A percentile compares a stretch with the other conserved stretches of the same genome.
Evolutionary conservation across 2,329 filamentous ascomycete species (phyloP).

Genomic region (Lasiodiplodia sp.): DNA sequence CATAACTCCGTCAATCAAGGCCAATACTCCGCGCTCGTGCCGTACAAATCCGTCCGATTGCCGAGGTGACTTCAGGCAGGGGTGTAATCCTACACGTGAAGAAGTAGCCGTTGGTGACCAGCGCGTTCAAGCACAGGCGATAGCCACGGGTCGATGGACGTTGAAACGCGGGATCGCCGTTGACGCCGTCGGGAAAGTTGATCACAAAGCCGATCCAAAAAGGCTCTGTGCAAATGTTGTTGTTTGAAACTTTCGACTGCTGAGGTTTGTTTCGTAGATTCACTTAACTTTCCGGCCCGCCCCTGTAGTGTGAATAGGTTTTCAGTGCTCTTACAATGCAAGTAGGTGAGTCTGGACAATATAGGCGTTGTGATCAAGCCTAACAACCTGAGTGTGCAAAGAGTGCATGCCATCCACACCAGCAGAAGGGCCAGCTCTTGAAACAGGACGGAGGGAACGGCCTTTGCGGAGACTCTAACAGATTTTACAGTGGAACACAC

Average conservation of each 20-base stretch:
- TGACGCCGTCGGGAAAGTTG: slow-evolving; percentile 1
- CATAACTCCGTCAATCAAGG: slow-evolving; percentile 49
- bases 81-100: slow-evolving; percentile 33
- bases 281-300: too few species aligned
- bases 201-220: neutral
- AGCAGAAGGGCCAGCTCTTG: too few species aligned
- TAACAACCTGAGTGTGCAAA: too few species aligned
- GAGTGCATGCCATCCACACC: too few species aligned
- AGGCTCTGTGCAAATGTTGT: too few species aligned
- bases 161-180: slow-evolving; percentile 18
- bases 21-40: slow-evolving; percentile 56
- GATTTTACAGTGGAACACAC: too few species aligned
- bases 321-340: too few species aligned
- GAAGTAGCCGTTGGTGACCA: slow-evolving; percentile 45
- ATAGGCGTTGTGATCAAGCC: too few species aligned
- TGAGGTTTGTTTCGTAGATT: neutral
- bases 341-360: too few species aligned
- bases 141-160: slow-evolving; percentile 34
- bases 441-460: too few species aligned
- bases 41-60: slow-evolving; percentile 46
- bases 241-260: neutral
- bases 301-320: too few species aligned
- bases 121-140: slow-evolving; percentile 44
- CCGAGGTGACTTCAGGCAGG: slow-evolving; percentile 9
- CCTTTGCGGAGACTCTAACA: too few species aligned